Base-by-base conservation (phyloP, 768 basidiomycete genomes). In the Lactarius akahatsu region DNA sequence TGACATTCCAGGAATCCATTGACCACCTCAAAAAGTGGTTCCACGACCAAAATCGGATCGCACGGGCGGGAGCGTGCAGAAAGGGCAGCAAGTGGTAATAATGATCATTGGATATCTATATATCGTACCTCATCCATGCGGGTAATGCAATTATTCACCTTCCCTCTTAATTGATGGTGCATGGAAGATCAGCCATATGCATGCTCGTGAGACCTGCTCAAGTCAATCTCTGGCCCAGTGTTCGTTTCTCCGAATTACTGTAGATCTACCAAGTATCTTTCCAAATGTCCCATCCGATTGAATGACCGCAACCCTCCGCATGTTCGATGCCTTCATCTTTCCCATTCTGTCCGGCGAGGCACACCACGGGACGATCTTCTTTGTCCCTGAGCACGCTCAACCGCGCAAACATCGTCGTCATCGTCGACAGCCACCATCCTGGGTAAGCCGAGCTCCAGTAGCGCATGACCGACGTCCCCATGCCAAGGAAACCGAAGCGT, bases 401-500 rank as follows among this genome's bases (percentile, higher is more conserved):
- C 32, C 71, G 41, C 52, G 61, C 63, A 64, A 80, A 79, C 16
- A n/a, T 68, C 73, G 0, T 63, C 71, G 43, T 69, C 73, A 6
- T 71, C 67, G 15, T 32, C 45, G 11, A 79, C 68, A 20, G 77
- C 75, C 57, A 76, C 71, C 62, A 82, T 63, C 32, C 78, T 79
- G 18, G 74, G 72, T 1, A 78, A 59, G 18, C 68, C 72, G 20
- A 66, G 63, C 57, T 72, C 15, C 30, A n/a, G 30, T 38, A 52
- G 60, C 8, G 62, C 72, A 18, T 70, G 55, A 20, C 61, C 65
- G 6, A 54, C 68, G 16, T 69, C 69, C 30, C 66, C 73, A 9
- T 72, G 70, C 15, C 70, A 72, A 15, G 71, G 70, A 62, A 84
- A 80, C 16, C 75, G 74, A 77, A 87, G 73, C 47, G 85, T 73